Base-by-base conservation (phyloP, 2,329 filamentous ascomycete species). In the Pyrenochaeta sp. region DNA sequence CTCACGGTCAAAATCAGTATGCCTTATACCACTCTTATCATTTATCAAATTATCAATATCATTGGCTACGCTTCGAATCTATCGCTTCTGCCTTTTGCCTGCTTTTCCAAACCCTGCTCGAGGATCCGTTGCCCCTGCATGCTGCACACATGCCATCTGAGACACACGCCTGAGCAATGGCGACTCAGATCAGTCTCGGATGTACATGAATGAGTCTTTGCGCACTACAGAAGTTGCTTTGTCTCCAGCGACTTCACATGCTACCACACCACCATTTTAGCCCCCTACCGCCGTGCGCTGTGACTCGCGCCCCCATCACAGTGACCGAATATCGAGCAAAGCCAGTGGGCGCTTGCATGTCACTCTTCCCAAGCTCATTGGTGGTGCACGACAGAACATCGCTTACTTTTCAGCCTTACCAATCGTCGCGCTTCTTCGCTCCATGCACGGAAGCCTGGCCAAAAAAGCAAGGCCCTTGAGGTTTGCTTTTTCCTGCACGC, bases 1-100 rank as follows among this genome's bases (percentile, higher is more conserved):
- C 67, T 69, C 69, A 54, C 64, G 69, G 69, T 71, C 68, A 70
- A 71, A 72, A 72, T 56, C 66, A 70, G 59, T 60, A 60, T 65
- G 64, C 67, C 65, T 66, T 60, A 64, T 63, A 62, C 62, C 62
- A 57, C 57, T 67, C 54, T 56, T 58, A 46, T 42, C 50, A 58
- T 53, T 55, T 36, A 37, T 58, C 48, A 57, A 67, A 56, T 55
- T 61, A 66, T 61, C 66, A 66, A 65, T 67, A 64, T 53, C 47
- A 68, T 59, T 61, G 61, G 43, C 55, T 59, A 40, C n/a, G 42
- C 36, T 34, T 37, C 22, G 39, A 40, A 30, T 24, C 15, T 50
- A 8, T 48, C 47, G 37, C 43, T 37, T 22, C 19, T 46, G 22
- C 43, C 27, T 43, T 43, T 10, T 43, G 46, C 53, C 48, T 61